A percentile compares a stretch with the other conserved stretches of the same genome.
phyloP scores from a whole-genome alignment of 1,284 basidiomycete species.

The Pseudozyma hubeiensis region DNA sequence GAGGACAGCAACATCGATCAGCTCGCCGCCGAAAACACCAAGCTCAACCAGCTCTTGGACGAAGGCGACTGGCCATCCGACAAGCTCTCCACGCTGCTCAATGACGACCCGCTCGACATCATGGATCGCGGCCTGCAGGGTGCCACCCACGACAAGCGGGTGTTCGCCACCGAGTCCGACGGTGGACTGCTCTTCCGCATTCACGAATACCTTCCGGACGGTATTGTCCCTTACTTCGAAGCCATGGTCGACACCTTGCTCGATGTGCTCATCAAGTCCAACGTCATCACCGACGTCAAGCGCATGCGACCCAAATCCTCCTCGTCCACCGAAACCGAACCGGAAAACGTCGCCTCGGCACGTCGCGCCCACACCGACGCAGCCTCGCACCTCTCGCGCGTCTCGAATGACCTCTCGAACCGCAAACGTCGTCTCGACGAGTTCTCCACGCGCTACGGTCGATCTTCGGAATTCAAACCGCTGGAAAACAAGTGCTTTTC shows the following conservation, averaged over 20 bases:
- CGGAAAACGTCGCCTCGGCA: constrained; percentile 65
- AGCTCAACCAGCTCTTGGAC: constrained; percentile 43
- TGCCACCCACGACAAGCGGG: constrained; percentile 16
- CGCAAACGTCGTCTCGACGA: constrained; percentile 73
- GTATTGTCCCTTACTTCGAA: constrained; percentile 81
- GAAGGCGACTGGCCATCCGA: constrained; percentile 69
- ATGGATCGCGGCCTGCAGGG: constrained; percentile 67
- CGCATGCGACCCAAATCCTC: constrained; percentile 34
- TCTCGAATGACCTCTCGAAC: constrained; percentile 72
- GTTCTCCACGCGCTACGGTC: constrained; percentile 78
- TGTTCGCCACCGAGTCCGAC: constrained; percentile 21
- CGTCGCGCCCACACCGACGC: constrained; percentile 73
- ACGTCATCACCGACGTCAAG: constrained; percentile 72
- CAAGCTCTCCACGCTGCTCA: constrained; percentile 77
- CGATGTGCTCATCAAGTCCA: constrained; percentile 77
- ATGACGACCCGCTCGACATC: constrained; percentile 63
- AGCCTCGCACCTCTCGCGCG: constrained; percentile 54
- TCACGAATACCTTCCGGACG: constrained; percentile 87
- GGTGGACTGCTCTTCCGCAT: constrained; percentile 75
- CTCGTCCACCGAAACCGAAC: constrained; percentile 13
- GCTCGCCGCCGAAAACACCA: constrained; percentile 29
- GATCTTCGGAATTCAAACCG: constrained; percentile 93
- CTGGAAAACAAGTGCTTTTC: constrained; percentile 82
- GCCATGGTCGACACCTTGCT: constrained; percentile 76
- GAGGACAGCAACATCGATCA: constrained; percentile 33